phyloP scores from a whole-genome alignment of 2,329 filamentous ascomycete species.

The Emmonsiellopsis sp. region DNA sequence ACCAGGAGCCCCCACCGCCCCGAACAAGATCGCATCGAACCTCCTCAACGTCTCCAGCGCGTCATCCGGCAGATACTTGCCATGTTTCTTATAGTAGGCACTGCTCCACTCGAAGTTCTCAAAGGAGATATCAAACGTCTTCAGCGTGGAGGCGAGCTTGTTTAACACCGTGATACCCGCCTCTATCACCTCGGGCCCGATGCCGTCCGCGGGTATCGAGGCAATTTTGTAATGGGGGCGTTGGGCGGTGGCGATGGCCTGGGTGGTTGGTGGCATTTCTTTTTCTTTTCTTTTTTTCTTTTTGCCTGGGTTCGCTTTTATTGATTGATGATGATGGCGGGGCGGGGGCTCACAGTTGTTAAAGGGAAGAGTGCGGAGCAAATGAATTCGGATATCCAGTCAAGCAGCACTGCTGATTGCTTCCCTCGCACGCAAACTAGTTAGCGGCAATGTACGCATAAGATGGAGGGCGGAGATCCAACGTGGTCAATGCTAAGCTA shows the following conservation, averaged over 20 bases:
- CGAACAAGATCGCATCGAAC: constrained; percentile 50
- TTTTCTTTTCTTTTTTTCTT: background rate
- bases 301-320: background rate
- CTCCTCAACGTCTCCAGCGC: constrained; percentile 42
- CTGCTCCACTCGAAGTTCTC: constrained; percentile 43
- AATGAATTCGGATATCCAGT: no score
- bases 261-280: background rate
- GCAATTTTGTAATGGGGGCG: constrained; percentile 42
- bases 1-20: constrained; percentile 51
- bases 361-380: no score
- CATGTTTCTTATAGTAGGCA: constrained; percentile 41
- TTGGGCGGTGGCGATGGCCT: background rate
- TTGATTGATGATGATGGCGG: no score
- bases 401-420: no score
- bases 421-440: no score
- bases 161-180: constrained; percentile 49
- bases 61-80: constrained; percentile 46
- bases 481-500: no score
- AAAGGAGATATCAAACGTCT: constrained; percentile 43
- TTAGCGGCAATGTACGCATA: no score
- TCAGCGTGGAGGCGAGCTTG: constrained; percentile 35
- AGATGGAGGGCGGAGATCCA: no score
- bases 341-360: no score
- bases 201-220: constrained; percentile 61
- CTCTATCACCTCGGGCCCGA: constrained; percentile 58